Evolutionary conservation across 805 yeast genomes (phyloP), one percentile per base, ranked within the genome.

Genomic region (Ogataea pilisensis): DNA sequence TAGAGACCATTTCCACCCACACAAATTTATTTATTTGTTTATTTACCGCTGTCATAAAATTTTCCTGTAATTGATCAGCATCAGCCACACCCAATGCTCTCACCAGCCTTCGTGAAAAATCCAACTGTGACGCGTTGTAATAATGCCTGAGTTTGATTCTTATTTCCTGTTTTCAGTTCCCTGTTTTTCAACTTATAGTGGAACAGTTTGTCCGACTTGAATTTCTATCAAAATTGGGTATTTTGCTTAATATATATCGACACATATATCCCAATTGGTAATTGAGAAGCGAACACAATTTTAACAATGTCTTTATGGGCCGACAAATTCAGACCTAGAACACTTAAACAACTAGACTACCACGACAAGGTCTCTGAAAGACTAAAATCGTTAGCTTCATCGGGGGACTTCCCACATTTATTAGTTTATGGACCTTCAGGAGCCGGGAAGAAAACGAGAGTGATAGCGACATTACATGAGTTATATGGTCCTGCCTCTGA

Each of bases 371-470:
- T 90, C 22, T 78, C 96, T 0, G 61, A 68, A 28, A 75, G 83
- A 43, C 67, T 93, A 27, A 63, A 67, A 34, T 41, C 44, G 4
- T 55, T 58, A 44, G 76, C 83, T 0, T 61, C 74, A 0, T 75
- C 86, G 2, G 90, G 89, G 0, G 97, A 93, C 60, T 82, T 93
- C 55, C 99, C 99, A 2, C 99, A 93, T 66, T 63, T 93, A 35
- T 67, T 93, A 21, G 76, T 93, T 2, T 91, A 91, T 59, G 99
- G 99, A 0, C 98, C 99, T 1, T 80, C 89, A 28, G 99, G 99
- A 4, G 87, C 95, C 13, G 99, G 99, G 43, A 93, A 93, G 60
- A 95, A 93, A 68, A 93, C 99, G 8, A 76, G 99, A 49, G 85
- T 89, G 7, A 73, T 88, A 62, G 80, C 95, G 6, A 72, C 95